Conservation (phyloP, 139 green algal genomes). For the Ettlia oleoabundans region DNA sequence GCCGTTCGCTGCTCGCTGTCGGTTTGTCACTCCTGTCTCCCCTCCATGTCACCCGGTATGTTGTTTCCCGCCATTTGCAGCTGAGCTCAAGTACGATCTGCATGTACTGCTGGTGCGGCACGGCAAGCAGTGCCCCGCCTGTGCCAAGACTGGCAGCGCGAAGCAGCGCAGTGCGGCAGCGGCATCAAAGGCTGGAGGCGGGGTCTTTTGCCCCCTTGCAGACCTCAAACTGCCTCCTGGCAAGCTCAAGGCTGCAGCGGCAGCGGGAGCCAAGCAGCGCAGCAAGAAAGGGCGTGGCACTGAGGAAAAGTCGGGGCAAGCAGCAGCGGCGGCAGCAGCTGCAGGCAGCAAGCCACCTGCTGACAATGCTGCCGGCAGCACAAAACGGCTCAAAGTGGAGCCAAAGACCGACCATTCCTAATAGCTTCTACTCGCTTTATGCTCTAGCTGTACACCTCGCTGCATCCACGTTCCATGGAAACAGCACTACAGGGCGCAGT, state of each 20-base stretch:
- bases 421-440: no score
- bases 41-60: background rate
- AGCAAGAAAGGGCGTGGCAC: background rate
- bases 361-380: background rate
- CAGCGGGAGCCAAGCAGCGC: conserved; percentile 4
- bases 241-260: background rate
- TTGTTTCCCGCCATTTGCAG: background rate
- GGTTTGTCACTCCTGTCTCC: background rate
- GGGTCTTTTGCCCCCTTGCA: conserved; percentile 17
- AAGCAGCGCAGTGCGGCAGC: background rate
- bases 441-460: no score
- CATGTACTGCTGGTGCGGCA: conserved; percentile 83
- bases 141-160: conserved; percentile 27
- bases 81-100: conserved; percentile 66
- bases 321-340: background rate
- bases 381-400: background rate
- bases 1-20: background rate
- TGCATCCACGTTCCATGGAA: no score
- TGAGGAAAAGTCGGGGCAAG: background rate
- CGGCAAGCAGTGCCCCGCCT: conserved; percentile 66
- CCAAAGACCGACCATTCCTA: no score
- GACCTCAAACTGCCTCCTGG: conserved; percentile 8
- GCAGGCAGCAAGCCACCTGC: background rate
- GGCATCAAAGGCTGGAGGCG: background rate
- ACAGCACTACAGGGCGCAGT: no score